These are phyloP conservation scores for Annulohypoxylon stygium DNA, from an alignment of 495 filamentous ascomycete genomes.

Conservation along the genomic window DNA sequence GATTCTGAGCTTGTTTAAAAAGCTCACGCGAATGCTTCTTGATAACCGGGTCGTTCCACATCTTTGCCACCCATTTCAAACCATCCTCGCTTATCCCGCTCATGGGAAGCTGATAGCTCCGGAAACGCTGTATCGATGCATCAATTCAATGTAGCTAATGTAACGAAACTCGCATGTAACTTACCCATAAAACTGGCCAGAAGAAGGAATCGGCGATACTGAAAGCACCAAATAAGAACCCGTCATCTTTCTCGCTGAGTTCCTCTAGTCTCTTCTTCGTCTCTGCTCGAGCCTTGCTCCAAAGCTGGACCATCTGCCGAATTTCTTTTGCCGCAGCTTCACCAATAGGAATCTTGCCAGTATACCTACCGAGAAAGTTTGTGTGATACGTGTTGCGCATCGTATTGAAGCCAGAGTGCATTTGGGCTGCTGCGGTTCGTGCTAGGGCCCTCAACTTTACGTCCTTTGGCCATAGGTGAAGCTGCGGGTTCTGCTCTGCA, in stretches of 20 bases:
- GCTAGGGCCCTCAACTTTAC: constrained; percentile 62
- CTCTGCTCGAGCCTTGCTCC: constrained; percentile 42
- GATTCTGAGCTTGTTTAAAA: constrained; percentile 56
- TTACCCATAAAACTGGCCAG: constrained; percentile 61
- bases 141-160: neutral
- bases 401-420: constrained; percentile 66
- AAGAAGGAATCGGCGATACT: constrained; percentile 59
- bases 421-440: constrained; percentile 64
- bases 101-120: constrained; percentile 60
- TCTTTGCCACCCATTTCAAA: constrained; percentile 60
- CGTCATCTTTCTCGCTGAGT: constrained; percentile 54
- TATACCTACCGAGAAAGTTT: constrained; percentile 60
- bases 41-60: constrained; percentile 62
- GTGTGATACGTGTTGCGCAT: constrained; percentile 60
- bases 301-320: constrained; percentile 52
- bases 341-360: constrained; percentile 44
- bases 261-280: constrained; percentile 48
- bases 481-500: constrained; percentile 60
- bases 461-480: constrained; percentile 62
- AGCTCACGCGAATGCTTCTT: constrained; percentile 52
- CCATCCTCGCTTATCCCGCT: constrained; percentile 54
- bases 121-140: constrained; percentile 55
- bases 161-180: constrained; percentile 12
- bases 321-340: constrained; percentile 50
- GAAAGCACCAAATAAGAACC: constrained; percentile 58